Percentiles rank a stretch among this genome's conserved stretches.
phyloP scores from a whole-genome alignment of 1,284 basidiomycete genomes.

The Naganishia sp. region DNA sequence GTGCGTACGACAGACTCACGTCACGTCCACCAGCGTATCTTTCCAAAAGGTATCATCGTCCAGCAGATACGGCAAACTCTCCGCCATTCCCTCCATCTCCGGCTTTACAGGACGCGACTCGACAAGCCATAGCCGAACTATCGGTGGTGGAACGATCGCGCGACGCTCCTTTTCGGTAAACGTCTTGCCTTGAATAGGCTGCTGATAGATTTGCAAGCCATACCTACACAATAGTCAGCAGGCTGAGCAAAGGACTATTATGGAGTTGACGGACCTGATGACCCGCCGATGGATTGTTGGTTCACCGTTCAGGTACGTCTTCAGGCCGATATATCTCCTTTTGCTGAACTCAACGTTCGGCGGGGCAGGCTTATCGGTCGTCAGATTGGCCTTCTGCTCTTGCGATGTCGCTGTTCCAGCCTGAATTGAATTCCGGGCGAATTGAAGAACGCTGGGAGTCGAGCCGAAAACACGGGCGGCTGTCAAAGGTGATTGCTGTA shows the following conservation, averaged over 20 bases:
- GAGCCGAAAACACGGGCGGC: background rate
- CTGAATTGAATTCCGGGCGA: background rate
- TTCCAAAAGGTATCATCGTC: conserved; percentile 16
- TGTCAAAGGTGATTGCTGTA: background rate
- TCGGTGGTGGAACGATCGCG: conserved; percentile 15
- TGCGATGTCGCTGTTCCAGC: background rate
- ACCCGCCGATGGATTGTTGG: background rate
- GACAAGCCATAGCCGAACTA: conserved; percentile 12
- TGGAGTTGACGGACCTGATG: background rate
- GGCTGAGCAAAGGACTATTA: too few species aligned
- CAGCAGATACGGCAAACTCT: background rate
- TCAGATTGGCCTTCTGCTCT: too few species aligned
- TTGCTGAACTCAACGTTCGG: background rate
- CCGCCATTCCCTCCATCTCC: background rate
- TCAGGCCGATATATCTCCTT: background rate
- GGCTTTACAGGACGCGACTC: background rate
- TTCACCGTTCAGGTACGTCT: conserved; percentile 2
- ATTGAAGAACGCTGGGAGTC: conserved; percentile 6
- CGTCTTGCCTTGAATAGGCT: conserved; percentile 18
- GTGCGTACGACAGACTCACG: background rate
- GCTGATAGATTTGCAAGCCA: conserved; percentile 17
- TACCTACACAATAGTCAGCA: background rate
- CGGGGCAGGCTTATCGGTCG: background rate
- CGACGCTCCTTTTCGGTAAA: conserved; percentile 24
- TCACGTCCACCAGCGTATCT: conserved; percentile 10